Evolutionary conservation across 2,329 filamentous ascomycete species (phyloP).

Genomic region (Neurospora sp.): DNA sequence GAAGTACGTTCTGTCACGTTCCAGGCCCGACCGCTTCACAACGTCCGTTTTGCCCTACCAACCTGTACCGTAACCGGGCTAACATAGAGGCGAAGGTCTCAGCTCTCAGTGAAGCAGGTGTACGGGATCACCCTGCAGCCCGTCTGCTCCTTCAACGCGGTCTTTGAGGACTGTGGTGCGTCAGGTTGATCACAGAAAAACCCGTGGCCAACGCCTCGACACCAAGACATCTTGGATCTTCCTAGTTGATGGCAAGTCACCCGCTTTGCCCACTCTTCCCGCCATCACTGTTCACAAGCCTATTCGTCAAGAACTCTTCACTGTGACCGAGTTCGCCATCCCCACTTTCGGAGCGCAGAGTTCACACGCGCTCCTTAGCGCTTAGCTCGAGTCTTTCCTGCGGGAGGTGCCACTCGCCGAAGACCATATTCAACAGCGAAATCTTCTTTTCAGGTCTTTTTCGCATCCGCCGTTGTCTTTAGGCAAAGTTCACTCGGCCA

Average conservation of each 20-base stretch:
- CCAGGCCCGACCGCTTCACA: neutral
- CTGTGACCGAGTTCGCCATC: conserved; percentile 15
- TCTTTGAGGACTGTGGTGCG: conserved; percentile 6
- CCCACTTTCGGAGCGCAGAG: conserved; percentile 17
- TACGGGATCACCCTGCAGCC: neutral
- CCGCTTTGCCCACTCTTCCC: conserved; percentile 14
- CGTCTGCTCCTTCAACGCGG: neutral
- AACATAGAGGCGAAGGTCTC: neutral
- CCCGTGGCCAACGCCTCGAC: conserved; percentile 12
- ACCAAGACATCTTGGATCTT: conserved; percentile 18
- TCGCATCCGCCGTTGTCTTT: neutral
- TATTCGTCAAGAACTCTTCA: conserved; percentile 11
- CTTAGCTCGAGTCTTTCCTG: conserved; percentile 8
- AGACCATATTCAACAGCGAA: conserved; percentile 1
- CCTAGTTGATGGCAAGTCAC: conserved; percentile 17
- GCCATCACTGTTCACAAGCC: conserved; percentile 16
- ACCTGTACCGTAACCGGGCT: neutral
- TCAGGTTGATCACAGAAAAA: conserved; percentile 2
- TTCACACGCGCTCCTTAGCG: conserved; percentile 5
- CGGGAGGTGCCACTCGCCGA: conserved; percentile 2
- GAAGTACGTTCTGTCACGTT: neutral
- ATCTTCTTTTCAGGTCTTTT: neutral
- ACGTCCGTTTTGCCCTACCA: neutral
- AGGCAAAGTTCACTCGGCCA: neutral
- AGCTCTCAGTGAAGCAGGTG: neutral